Evolutionary conservation across 1,139 yeast genomes (phyloP).

Genomic region (Blastobotrys malaysiensis): DNA sequence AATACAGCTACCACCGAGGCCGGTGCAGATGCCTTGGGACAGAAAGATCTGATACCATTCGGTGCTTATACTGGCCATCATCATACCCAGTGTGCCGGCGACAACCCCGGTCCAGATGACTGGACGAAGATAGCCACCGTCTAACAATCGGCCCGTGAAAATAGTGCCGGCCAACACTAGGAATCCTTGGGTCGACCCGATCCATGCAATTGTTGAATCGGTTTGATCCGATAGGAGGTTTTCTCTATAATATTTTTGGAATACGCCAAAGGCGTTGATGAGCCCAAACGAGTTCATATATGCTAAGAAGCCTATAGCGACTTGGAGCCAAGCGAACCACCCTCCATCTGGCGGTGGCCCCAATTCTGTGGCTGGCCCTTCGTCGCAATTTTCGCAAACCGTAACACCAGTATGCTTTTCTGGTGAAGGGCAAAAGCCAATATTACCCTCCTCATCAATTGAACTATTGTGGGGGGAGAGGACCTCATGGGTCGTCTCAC

Average conservation of each 20-base stretch:
- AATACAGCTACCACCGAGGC: conserved; percentile 4
- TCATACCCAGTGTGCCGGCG: conserved; percentile 39
- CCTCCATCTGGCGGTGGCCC: conserved; percentile 31
- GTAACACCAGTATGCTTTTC: not conserved
- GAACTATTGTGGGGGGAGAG: not conserved
- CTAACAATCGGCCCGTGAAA: conserved; percentile 37
- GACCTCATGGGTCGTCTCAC: not conserved
- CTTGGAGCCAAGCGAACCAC: conserved; percentile 30
- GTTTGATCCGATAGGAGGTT: conserved; percentile 42
- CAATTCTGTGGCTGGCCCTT: not conserved
- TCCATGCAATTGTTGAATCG: conserved; percentile 27
- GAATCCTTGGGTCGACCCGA: conserved; percentile 27
- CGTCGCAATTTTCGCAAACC: not conserved
- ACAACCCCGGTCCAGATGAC: conserved; percentile 41
- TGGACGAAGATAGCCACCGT: conserved; percentile 30
- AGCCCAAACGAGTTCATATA: conserved; percentile 52
- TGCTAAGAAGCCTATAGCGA: conserved; percentile 41
- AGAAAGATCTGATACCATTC: conserved; percentile 51
- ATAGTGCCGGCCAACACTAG: conserved; percentile 50
- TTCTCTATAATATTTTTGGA: conserved; percentile 50
- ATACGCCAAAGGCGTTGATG: conserved; percentile 55
- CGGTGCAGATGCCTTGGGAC: conserved; percentile 6
- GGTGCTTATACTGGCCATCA: conserved; percentile 48
- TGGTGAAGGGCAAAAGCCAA: not conserved
- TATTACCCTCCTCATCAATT: not conserved